Evolutionary conservation across 2,329 filamentous ascomycete species (phyloP), one percentile per base, ranked within the genome.

Genomic region (Chalaropsis thielavioides): DNA sequence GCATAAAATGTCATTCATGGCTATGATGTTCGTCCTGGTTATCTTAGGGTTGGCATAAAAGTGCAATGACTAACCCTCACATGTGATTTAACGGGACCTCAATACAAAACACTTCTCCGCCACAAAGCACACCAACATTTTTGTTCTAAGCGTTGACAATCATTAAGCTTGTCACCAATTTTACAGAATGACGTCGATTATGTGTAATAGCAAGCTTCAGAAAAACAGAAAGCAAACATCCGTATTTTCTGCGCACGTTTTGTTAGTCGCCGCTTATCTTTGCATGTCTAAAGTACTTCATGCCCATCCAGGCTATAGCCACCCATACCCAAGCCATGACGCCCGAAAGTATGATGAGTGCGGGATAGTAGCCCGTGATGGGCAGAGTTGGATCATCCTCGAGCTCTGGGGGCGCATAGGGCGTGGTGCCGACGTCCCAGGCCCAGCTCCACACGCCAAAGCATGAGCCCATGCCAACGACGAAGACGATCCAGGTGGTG

Each of bases 271-370:
- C 81, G 65, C 78, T 83, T 67, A 97, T 95, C 77, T 96, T 96
- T 41, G 94, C 92, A 79, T 99, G 94, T 70, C 92, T 85, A 73
- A 99, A 99, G 75, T 97, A 97, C 74, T 99, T 99, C 92, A 99
- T 97, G 27, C 94, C 94, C 61, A 97, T 87, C 94, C 94, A 99
- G 11, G 95, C 94, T 66, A 95, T 86, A 13, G 96, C 85, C 19
- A 97, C 94, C 94, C 94, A 99, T 5, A 97, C 90, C 94, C 94
- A 99, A 19, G 92, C 91, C 89, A 99, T 96, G 35, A 99, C 89
- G 60, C 86, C 87, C 2, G 92, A 96, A 69, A 97, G 78, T 66
- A 97, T 94, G 69, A 97, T 89, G 71, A 99, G 77, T 11, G 92
- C 90, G 27, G 94, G 94, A 76, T 99, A 99, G 75, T 99, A 99